A percentile compares a stretch with the other conserved stretches of the same genome.
Conservation (phyloP, 306 rosid genomes). For the Senna siamea region DNA sequence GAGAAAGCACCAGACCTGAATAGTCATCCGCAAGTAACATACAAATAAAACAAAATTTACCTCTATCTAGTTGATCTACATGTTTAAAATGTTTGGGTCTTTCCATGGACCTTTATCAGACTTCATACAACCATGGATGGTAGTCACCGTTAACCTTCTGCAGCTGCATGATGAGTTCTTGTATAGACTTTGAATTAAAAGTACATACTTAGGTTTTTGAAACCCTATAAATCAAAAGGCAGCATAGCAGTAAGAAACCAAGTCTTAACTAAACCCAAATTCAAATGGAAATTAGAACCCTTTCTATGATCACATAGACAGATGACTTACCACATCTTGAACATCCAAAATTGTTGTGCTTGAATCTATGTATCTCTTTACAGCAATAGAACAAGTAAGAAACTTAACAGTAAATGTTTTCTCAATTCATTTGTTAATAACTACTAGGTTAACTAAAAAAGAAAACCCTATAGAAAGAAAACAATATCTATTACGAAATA, state of each 20-base stretch:
- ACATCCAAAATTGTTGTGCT: slow-evolving; percentile 69
- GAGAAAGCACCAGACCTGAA: slow-evolving; percentile 9
- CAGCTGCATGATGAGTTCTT: slow-evolving; percentile 59
- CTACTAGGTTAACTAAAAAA: too few relatives aligned
- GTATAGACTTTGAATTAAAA: slow-evolving; percentile 57
- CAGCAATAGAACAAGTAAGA: slow-evolving; percentile 71
- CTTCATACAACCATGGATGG: slow-evolving; percentile 67
- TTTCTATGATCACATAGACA: background rate
- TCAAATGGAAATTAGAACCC: background rate
- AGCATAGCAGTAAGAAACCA: slow-evolving; percentile 4
- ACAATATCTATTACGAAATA: too few relatives aligned
- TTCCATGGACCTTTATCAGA: slow-evolving; percentile 78
- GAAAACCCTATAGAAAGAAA: too few relatives aligned
- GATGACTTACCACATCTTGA: slow-evolving; percentile 59
- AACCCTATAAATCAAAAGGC: slow-evolving; percentile 45
- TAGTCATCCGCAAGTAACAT: background rate
- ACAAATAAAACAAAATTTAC: background rate
- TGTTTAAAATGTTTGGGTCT: slow-evolving; percentile 51
- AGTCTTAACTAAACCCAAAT: background rate
- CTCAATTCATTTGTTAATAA: too few relatives aligned
- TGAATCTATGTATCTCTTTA: slow-evolving; percentile 66
- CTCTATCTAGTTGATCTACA: background rate
- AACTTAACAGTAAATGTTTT: slow-evolving; percentile 57
- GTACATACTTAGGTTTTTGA: slow-evolving; percentile 60
- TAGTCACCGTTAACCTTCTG: slow-evolving; percentile 68